Evolutionary conservation across 306 rosid genomes (phyloP).

Genomic region (Nissolia schottii): DNA sequence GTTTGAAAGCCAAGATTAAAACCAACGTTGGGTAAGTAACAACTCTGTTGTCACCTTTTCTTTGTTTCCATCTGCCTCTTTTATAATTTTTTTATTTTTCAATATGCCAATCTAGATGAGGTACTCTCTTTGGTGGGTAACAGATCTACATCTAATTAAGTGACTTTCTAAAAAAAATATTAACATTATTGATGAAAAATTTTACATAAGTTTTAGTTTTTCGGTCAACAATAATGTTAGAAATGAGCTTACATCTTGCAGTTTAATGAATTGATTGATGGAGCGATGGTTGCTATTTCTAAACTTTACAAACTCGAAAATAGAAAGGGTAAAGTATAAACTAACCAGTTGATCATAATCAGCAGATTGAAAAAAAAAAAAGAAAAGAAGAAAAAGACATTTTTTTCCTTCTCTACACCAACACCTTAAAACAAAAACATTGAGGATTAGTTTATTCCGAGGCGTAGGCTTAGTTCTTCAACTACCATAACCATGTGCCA

Average conservation of each 20-base stretch:
- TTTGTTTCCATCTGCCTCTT: not conserved
- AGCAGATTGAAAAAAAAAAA: not conserved
- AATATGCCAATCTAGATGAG: not conserved
- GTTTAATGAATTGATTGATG: constrained; percentile 30
- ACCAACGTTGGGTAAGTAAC: constrained; percentile 47
- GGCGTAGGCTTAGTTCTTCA: too few relatives aligned
- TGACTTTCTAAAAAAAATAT: not conserved
- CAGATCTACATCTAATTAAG: not conserved
- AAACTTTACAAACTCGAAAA: not conserved
- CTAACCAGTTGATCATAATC: not conserved
- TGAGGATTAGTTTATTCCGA: too few relatives aligned
- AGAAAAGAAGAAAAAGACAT: too few relatives aligned
- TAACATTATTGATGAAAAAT: not conserved
- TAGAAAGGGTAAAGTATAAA: not conserved
- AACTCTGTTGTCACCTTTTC: constrained; percentile 18
- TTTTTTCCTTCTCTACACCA: not conserved
- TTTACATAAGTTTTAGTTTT: not conserved
- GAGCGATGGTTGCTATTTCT: not conserved
- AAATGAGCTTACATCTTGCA: constrained; percentile 17
- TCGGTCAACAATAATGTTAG: constrained; percentile 29
- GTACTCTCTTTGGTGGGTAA: constrained; percentile 18
- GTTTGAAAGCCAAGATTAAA: constrained; percentile 59
- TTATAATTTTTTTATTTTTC: not conserved
- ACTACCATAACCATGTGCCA: too few relatives aligned
- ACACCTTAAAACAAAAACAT: too few relatives aligned